Evolutionary conservation across 1,284 basidiomycete species (phyloP), one percentile per base, ranked within the genome.

Genomic region (Cutaneotrichosporon sp.): DNA sequence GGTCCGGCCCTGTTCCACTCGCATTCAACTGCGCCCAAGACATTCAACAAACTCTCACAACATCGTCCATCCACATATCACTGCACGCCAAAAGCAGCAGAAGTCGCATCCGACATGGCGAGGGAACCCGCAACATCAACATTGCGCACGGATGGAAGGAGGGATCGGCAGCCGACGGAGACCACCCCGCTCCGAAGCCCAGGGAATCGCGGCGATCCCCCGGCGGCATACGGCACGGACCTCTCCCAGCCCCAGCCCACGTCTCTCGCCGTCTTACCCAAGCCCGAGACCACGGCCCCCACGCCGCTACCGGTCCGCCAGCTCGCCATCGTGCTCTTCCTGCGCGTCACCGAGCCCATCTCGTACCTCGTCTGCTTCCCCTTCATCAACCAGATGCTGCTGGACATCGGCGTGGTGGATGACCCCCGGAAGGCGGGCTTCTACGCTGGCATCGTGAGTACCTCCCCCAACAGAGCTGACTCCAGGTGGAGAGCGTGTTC

Each of bases 341-440:
- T 76, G 14, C 63, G 74, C 18, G 65, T 71, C 7, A 70, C 72
- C 2, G 74, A 76, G 51, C 74, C 74, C 18, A 72, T 76, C 53
- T 67, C 68, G 14, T 76, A 73, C 62, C 65, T 64, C 55, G 54
- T 61, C 22, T 56, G 54, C 46, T 72, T 71, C 63, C 72, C 72
- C 4, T 74, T 70, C 55, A 67, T 74, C 64, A 72, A 74, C 54
- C 72, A 76, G 58, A 73, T 76, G 72, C 50, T 76, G 20, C 46
- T 76, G 16, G 72, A 76, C 22, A 55, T 73, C 43, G 71, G 69
- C 0, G 70, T 66, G 2, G 74, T 70, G 11, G 58, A 68, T 9
- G 68, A 73, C 43, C 69, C 72, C 5, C 69, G 67, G 34, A 65
- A 67, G 45, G 70, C 70, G 6, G 74, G 74, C 2, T 76, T 70